These are phyloP conservation scores for Suhomyces ambrosiae DNA, from an alignment of 1,139 yeast genomes.

Conservation along the genomic window DNA sequence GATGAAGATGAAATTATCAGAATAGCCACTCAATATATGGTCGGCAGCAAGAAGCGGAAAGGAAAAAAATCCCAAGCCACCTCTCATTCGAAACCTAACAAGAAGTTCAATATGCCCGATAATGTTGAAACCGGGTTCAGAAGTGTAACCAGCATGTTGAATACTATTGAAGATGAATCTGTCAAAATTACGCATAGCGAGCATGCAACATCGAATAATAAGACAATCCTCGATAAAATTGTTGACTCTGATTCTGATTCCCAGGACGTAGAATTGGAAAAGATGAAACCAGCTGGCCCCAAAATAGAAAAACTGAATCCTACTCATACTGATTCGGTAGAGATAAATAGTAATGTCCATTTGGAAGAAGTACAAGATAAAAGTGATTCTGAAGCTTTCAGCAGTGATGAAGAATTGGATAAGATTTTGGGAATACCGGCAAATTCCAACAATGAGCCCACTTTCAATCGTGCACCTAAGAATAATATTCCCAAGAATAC, in stretches of 20 bases:
- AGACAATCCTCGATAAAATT: conserved; percentile 21
- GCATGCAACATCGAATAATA: background rate
- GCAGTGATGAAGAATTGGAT: conserved; percentile 12
- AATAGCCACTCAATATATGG: conserved; percentile 56
- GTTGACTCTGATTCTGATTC: conserved; percentile 23
- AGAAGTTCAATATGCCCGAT: conserved; percentile 75
- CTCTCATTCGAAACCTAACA: conserved; percentile 23
- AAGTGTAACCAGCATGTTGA: conserved; percentile 51
- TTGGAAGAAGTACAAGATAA: background rate
- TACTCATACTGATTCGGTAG: too few relatives aligned
- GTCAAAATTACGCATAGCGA: background rate
- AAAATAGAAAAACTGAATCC: too few relatives aligned
- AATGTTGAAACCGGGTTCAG: conserved; percentile 71
- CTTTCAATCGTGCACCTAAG: too few relatives aligned
- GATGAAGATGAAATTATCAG: conserved; percentile 74
- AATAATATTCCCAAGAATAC: too few relatives aligned
- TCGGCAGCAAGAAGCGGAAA: conserved; percentile 20
- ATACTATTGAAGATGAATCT: conserved; percentile 1
- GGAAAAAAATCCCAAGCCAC: conserved; percentile 10
- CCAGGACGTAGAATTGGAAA: background rate
- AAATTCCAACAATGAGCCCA: background rate
- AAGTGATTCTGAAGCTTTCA: conserved; percentile 6
- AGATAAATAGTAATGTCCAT: too few relatives aligned
- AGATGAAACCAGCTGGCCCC: too few relatives aligned
- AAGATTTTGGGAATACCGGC: background rate